Evolutionary conservation across 768 basidiomycete genomes (phyloP), one percentile per base, ranked within the genome.

Genomic region (Coprinellus micaceus): DNA sequence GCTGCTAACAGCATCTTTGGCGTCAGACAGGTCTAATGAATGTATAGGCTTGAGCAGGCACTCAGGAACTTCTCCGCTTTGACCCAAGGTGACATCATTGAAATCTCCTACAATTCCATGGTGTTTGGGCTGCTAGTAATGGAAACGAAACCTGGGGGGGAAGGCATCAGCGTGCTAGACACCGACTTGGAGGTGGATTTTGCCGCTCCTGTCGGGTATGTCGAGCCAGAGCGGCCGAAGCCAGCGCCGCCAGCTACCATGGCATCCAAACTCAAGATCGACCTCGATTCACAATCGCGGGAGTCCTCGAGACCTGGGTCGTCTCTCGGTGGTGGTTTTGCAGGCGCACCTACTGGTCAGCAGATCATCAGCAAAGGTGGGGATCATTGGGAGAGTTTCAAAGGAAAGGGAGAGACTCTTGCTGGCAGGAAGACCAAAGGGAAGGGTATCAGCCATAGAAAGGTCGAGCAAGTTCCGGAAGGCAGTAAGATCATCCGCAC

Each of bases 181-280:
- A 98, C 94, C 0, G 97, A 99, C 79, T 83, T 99, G 1, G 95
- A 98, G 71, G 97, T 98, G 54, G 97, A 99, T 69, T 98, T 98
- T 67, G 97, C 91, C 0, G 74, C 94, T 1, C 96, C 96, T 0
- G 82, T 91, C 21, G 91, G 91, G 37, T 99, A 98, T 67, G 89
- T 94, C 33, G 97, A 98, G 68, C 97, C 97, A 1, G 88, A 94
- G 61, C 82, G 89, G 45, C 87, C 88, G 1, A 89, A 91, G 63
- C 83, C 93, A 2, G 81, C 83, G 2, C 85, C 93, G 0, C 87
- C 86, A 2, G 68, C 88, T 21, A 97, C 96, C 2, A 98, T 99
- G 96, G 94, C 94, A 2, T 89, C 89, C 28, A 98, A 98, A 73
- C 82, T 98, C 53, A 94, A 94, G 71, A 98, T 99, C 54, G 94